Evolutionary conservation across 2,329 filamentous ascomycete species (phyloP).

Genomic region (Aspergillus japonicus): DNA sequence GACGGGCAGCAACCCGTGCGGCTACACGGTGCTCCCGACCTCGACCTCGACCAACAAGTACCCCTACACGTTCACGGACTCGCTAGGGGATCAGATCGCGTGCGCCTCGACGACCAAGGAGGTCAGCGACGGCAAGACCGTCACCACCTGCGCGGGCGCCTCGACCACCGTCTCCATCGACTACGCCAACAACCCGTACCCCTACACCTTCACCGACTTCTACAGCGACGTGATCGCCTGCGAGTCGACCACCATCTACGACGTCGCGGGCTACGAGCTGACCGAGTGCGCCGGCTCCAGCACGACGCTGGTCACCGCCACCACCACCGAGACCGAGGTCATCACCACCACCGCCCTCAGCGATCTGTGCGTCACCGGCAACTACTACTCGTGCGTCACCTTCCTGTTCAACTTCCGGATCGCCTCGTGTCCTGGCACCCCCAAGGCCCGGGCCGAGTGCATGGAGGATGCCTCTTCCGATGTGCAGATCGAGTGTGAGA

Average conservation of each 20-base stretch:
- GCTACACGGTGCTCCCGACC: neutral
- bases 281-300: neutral
- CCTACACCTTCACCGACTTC: neutral
- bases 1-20: neutral
- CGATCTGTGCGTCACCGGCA: no score
- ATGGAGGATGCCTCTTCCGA: no score
- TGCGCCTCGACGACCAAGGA: neutral
- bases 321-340: neutral
- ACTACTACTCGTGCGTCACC: no score
- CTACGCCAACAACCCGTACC: neutral
- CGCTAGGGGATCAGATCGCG: neutral
- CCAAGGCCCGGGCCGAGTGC: no score
- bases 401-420: no score
- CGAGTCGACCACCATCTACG: neutral
- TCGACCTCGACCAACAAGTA: neutral
- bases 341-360: no score
- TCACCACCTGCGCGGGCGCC: neutral
- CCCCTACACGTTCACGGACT: neutral
- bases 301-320: neutral
- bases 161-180: neutral
- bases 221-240: neutral
- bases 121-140: neutral
- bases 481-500: no score
- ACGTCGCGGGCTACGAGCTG: neutral
- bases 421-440: no score